Conservation (phyloP, 2,329 filamentous ascomycete genomes). For the Elsinoe fawcettii region DNA sequence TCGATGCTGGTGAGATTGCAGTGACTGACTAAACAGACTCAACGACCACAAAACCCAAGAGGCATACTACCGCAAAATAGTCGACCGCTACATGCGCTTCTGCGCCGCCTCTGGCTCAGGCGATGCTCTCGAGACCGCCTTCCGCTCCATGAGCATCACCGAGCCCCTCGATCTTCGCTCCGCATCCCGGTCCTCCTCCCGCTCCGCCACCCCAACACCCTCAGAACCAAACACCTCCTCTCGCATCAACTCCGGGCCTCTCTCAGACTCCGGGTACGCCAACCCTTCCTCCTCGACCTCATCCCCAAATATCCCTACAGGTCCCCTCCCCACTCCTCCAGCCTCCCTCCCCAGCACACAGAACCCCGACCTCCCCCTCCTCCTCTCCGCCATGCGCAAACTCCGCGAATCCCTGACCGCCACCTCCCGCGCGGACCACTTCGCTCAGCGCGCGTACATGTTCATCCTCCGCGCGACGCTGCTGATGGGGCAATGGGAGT, state of each 20-base stretch:
- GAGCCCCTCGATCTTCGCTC: conserved; percentile 11
- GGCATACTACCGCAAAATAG: conserved; percentile 76
- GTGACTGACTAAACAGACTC: conserved; percentile 29
- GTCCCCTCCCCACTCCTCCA: conserved; percentile 12
- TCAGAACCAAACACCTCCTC: not conserved
- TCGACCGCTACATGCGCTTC: conserved; percentile 82
- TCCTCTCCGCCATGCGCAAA: conserved; percentile 81
- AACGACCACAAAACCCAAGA: conserved; percentile 69
- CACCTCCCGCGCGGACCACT: conserved; percentile 65
- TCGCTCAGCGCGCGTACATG: conserved; percentile 81
- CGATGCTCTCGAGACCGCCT: conserved; percentile 66
- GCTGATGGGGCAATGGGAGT: conserved; percentile 71
- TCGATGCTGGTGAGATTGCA: not conserved
- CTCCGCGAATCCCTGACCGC: conserved; percentile 84
- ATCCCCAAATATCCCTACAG: not conserved
- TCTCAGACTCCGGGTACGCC: conserved; percentile 17
- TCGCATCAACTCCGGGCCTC: not conserved
- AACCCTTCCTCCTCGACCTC: not conserved
- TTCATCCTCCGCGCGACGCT: conserved; percentile 84
- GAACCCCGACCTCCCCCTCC: conserved; percentile 54
- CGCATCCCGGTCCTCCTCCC: not conserved
- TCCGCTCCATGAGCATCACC: conserved; percentile 53
- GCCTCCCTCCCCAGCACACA: conserved; percentile 17
- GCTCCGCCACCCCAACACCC: not conserved
- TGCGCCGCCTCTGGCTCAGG: conserved; percentile 66